Percentiles rank a stretch among this genome's conserved stretches.
Evolutionary conservation across 805 yeast species (phyloP).

Genomic region (Hanseniaspora opuntiae): DNA sequence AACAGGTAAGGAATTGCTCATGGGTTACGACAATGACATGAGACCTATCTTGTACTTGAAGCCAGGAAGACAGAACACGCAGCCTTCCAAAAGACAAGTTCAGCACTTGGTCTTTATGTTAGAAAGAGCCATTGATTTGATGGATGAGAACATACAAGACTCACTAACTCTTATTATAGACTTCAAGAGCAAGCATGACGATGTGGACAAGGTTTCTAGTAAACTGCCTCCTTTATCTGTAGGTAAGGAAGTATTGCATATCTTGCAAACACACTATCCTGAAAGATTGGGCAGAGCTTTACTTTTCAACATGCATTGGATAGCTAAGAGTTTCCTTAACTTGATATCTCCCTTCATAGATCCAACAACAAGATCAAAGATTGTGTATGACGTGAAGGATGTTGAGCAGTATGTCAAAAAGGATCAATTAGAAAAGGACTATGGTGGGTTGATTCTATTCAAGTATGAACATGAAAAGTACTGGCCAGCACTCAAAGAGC

Average conservation of each 20-base stretch:
- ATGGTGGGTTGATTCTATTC: slow-evolving; percentile 78
- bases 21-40: slow-evolving; percentile 79
- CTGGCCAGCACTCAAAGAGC: slow-evolving; percentile 37
- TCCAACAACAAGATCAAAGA: slow-evolving; percentile 84
- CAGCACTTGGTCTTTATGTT: slow-evolving; percentile 87
- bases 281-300: slow-evolving; percentile 90
- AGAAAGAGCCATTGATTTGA: slow-evolving; percentile 81
- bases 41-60: slow-evolving; percentile 87
- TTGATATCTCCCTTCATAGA: slow-evolving; percentile 91
- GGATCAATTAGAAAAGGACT: slow-evolving; percentile 67
- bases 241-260: slow-evolving; percentile 84
- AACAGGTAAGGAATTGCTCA: slow-evolving; percentile 81
- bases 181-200: slow-evolving; percentile 55
- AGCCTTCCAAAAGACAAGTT: slow-evolving; percentile 80
- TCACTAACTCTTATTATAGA: slow-evolving; percentile 82
- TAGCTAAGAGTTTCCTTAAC: slow-evolving; percentile 70
- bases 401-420: slow-evolving; percentile 57
- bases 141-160: slow-evolving; percentile 88
- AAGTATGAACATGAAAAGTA: slow-evolving; percentile 67
- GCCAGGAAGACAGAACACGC: slow-evolving; percentile 93
- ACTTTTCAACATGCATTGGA: slow-evolving; percentile 82
- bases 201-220: slow-evolving; percentile 40
- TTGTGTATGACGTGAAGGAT: slow-evolving; percentile 84
- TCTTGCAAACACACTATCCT: slow-evolving; percentile 93
- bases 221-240: slow-evolving; percentile 79